Percentiles rank a stretch among this genome's conserved stretches.
Conservation (phyloP, 2,329 filamentous ascomycete species). For the Hypoxylon sp. region DNA sequence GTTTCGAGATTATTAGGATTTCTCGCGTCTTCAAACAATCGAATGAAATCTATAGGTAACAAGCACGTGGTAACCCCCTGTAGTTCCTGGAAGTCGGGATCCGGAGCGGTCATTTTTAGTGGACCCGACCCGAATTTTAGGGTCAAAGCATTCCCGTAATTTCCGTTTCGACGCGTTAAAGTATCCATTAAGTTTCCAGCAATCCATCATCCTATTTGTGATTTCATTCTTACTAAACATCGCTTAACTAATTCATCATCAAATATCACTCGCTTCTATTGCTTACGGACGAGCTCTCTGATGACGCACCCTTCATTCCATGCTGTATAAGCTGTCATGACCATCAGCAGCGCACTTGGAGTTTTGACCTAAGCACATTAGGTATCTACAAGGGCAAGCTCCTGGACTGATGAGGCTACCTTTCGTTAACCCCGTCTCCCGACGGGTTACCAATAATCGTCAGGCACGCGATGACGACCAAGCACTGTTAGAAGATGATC, state of each 20-base stretch:
- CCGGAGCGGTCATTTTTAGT: constrained; percentile 21
- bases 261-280: not conserved
- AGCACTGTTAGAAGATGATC: constrained; percentile 47
- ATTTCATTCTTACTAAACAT: not conserved
- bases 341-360: constrained; percentile 1
- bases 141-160: constrained; percentile 7
- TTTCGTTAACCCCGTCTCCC: constrained; percentile 29
- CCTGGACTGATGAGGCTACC: constrained; percentile 21
- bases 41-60: too few relatives aligned
- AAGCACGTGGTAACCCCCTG: constrained; percentile 3
- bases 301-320: not conserved
- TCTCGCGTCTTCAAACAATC: too few relatives aligned
- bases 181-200: constrained; percentile 15
- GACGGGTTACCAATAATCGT: constrained; percentile 1
- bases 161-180: not conserved
- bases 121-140: constrained; percentile 16
- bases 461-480: constrained; percentile 38
- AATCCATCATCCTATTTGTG: constrained; percentile 6
- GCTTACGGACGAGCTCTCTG: not conserved
- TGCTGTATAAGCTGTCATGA: constrained; percentile 4
- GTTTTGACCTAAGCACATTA: constrained; percentile 13
- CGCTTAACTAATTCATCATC: not conserved
- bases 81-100: constrained; percentile 22
- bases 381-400: constrained; percentile 21
- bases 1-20: not conserved